Evolutionary conservation across 495 filamentous ascomycete genomes (phyloP), one percentile per base, ranked within the genome.

Genomic region (Aspergillus steynii): DNA sequence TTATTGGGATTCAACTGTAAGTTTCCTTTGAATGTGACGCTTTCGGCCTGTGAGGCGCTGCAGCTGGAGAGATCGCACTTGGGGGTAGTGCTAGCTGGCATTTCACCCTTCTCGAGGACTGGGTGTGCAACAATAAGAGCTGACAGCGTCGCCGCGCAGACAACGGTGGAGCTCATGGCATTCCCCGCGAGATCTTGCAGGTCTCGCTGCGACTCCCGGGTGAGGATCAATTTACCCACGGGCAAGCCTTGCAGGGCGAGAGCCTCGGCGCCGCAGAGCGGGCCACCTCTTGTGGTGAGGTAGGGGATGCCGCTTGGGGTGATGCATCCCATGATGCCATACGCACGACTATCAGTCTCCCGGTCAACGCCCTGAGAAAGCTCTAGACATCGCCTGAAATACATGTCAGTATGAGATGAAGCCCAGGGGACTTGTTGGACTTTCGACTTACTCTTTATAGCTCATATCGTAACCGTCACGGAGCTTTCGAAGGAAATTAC

Each of bases 161-260:
- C 85, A 7, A 91, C 88, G 0, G 91, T 89, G 3, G 87, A 83
- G 3, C 83, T 83, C 92, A 96, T 96, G 1, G 92, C 92, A 68
- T 96, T 96, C 0, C 92, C 92, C 3, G 89, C 90, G 5, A 96
- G 77, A 60, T 93, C 84, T 55, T 86, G 85, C 7, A 92, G 75
- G 29, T 95, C 79, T 9, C 76, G 74, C 46, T 90, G 81, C 0
- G 78, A 84, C 64, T 95, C 88, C 37, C 78, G 78, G 1, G 84
- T 86, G 5, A 93, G 72, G 1, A 87, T 71, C 14, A 95, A 70
- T 15, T 81, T 78, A 45, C 86, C 70, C 4, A 89, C 64, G 0
- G 90, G 88, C 45, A 96, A 69, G 0, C 91, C 92, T 73, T 96
- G 92, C 27, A 96, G 74, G 7, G 75, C 68, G 15, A 95, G 76